Evolutionary conservation across 768 basidiomycete species (phyloP).

Genomic region (Rickenella mellea): DNA sequence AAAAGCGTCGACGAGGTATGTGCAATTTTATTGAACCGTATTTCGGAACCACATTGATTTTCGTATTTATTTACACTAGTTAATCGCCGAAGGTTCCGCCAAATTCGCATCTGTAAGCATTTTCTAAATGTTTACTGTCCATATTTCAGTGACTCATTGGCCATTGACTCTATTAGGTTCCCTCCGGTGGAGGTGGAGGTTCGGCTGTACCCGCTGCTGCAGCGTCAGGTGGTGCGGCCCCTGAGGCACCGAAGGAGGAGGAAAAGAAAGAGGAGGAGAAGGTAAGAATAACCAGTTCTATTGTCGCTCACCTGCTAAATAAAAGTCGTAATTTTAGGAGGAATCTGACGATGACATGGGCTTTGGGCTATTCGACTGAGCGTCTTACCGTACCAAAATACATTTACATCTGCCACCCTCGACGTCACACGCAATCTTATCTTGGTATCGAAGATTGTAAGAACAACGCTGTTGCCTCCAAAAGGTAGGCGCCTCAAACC

Average conservation of each 20-base stretch:
- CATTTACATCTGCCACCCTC: neutral
- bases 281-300: slow-evolving; percentile 25
- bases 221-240: slow-evolving; percentile 44
- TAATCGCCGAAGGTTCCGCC: slow-evolving; percentile 86
- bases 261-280: slow-evolving; percentile 84
- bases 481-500: too few relatives aligned
- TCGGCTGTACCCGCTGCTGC: slow-evolving; percentile 45
- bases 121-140: slow-evolving; percentile 1
- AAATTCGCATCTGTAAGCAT: slow-evolving; percentile 86
- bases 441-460: neutral
- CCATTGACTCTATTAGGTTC: slow-evolving; percentile 47
- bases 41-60: slow-evolving; percentile 4
- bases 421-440: neutral
- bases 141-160: slow-evolving; percentile 4
- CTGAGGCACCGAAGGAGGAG: slow-evolving; percentile 71
- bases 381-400: slow-evolving; percentile 9
- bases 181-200: slow-evolving; percentile 74
- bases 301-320: neutral
- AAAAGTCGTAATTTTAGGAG: slow-evolving; percentile 39
- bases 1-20: slow-evolving; percentile 79
- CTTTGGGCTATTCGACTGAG: slow-evolving; percentile 95
- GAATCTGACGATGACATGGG: slow-evolving; percentile 99
- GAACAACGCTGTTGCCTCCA: too few relatives aligned
- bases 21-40: slow-evolving; percentile 3
- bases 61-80: slow-evolving; percentile 24